Evolutionary conservation across 805 yeast genomes (phyloP), one percentile per base, ranked within the genome.

Genomic region (Candida broadrunensis): DNA sequence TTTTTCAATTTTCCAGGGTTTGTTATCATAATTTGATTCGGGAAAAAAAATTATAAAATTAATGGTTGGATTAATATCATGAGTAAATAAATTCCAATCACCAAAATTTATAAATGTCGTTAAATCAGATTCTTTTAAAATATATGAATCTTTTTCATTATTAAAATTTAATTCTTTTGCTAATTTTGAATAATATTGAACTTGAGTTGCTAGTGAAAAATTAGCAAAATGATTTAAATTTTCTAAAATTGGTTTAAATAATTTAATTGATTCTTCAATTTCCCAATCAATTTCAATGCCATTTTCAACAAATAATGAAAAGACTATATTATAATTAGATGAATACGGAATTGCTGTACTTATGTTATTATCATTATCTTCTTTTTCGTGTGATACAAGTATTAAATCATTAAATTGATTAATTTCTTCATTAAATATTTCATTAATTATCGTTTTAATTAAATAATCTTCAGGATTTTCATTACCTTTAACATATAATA

Each of bases 21-120:
- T 59, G 20, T 63, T 65, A 19, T 68, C 63, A 29, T 61, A 52
- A 44, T 63, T 62, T 15, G 60, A 41, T 4, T 74, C 67, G 2
- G 95, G 89, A 39, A 81, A 73, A 52, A 81, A 87, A 1, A 83
- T 61, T 15, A 86, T 69, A 52, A 91, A 81, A 60, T 89, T 87
- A 45, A 87, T 58, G 2, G 81, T 73, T 0, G 93, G 89, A 45
- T 80, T 77, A 1, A 79, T 65, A 50, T 76, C 79, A 49, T 74
- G 73, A 60, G 47, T 84, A 70, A 50, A 73, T 39, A 79, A 64
- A 41, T 83, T 83, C 95, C 95, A 85, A 49, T 86, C 95, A 2
- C 93, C 89, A 49, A 80, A 80, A 61, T 91, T 93, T 44, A 90
- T 76, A 48, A 87, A 79, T 12, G 90, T 84, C 2, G 95, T 75